A percentile compares a stretch with the other conserved stretches of the same genome.
Evolutionary conservation across 768 basidiomycete genomes (phyloP).

Genomic region (Leucogyrophana mollusca): DNA sequence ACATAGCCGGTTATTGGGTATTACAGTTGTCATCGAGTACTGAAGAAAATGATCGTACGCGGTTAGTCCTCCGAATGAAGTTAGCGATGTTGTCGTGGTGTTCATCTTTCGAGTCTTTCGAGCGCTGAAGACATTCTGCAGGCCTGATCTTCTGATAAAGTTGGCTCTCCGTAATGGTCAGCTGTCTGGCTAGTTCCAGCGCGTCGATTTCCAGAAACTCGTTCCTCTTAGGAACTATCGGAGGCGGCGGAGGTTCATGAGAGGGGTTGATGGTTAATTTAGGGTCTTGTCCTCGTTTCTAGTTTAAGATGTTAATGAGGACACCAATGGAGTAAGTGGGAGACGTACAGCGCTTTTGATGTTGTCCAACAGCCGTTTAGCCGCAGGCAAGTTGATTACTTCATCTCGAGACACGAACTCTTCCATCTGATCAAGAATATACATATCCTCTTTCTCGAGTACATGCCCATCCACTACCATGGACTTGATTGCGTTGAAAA

Average conservation of each 20-base stretch:
- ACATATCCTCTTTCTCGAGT: slow-evolving; percentile 52
- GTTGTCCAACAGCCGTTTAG: slow-evolving; percentile 46
- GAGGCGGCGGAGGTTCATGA: slow-evolving; percentile 45
- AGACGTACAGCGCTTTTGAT: slow-evolving; percentile 51
- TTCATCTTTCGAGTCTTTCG: slow-evolving; percentile 43
- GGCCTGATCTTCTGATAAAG: slow-evolving; percentile 59
- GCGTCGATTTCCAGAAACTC: slow-evolving; percentile 62
- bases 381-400: slow-evolving; percentile 39
- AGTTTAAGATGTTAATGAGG: slow-evolving; percentile 3
- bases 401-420: slow-evolving; percentile 48
- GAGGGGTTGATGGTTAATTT: slow-evolving; percentile 34
- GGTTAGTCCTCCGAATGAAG: slow-evolving; percentile 59
- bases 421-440: slow-evolving; percentile 51
- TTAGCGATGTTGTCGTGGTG: slow-evolving; percentile 51
- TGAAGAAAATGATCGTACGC: slow-evolving; percentile 30
- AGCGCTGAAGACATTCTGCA: slow-evolving; percentile 60
- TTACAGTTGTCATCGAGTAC: neutral
- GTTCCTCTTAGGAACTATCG: slow-evolving; percentile 45
- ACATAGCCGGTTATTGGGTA: no score
- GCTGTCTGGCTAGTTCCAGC: slow-evolving; percentile 63
- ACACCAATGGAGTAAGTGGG: neutral
- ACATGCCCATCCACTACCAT: slow-evolving; percentile 57
- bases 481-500: slow-evolving; percentile 62
- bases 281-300: slow-evolving; percentile 30
- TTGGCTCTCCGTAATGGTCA: slow-evolving; percentile 63